Evolutionary conservation across 2,329 filamentous ascomycete species (phyloP).

Genomic region (Microascus cirrosus): DNA sequence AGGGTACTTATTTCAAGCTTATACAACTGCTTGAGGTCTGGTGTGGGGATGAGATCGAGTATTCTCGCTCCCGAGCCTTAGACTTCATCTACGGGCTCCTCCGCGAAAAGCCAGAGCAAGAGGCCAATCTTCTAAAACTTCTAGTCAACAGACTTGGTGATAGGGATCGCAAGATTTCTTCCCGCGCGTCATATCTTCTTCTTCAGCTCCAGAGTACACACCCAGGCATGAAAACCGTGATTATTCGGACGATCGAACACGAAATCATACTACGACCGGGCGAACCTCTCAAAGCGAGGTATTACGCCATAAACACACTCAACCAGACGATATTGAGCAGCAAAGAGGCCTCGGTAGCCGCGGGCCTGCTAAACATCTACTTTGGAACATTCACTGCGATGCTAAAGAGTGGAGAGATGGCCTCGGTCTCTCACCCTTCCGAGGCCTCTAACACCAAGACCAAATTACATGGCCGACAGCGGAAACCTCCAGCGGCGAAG

Average conservation of each 20-base stretch:
- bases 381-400: constrained; percentile 80
- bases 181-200: constrained; percentile 84
- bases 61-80: constrained; percentile 75
- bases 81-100: constrained; percentile 87
- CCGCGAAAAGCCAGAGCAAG: constrained; percentile 94
- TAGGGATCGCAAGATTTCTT: constrained; percentile 89
- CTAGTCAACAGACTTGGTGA: constrained; percentile 96
- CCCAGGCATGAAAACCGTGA: constrained; percentile 84
- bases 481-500: constrained; percentile 21
- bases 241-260: constrained; percentile 75
- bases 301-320: constrained; percentile 91
- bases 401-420: constrained; percentile 50
- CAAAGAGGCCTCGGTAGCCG: constrained; percentile 72
- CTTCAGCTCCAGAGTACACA: constrained; percentile 82
- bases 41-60: constrained; percentile 93
- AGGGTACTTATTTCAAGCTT: constrained; percentile 85
- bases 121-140: constrained; percentile 82
- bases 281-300: constrained; percentile 80
- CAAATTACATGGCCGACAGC: constrained; percentile 21
- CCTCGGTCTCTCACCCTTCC: constrained; percentile 24
- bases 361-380: constrained; percentile 78
- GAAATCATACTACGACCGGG: constrained; percentile 80
- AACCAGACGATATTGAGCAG: constrained; percentile 90
- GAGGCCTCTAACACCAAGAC: constrained; percentile 26
- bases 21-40: constrained; percentile 84